phyloP scores from a whole-genome alignment of 495 filamentous ascomycete species.

The Aspergillus mulundensis region DNA sequence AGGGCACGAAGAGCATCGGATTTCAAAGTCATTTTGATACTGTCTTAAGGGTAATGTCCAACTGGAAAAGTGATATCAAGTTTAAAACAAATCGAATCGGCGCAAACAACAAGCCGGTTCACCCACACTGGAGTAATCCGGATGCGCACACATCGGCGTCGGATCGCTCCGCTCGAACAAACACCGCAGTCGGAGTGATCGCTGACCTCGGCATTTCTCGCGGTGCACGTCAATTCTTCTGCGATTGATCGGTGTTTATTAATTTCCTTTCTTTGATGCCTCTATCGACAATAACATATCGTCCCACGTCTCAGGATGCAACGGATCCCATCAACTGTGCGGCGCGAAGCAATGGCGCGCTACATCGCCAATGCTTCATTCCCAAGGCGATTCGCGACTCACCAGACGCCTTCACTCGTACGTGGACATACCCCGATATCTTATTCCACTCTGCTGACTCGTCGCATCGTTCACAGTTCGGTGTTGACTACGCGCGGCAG shows the following conservation, averaged over 20 bases:
- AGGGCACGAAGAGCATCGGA: constrained; percentile 20
- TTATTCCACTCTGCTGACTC: not conserved
- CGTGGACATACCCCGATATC: not conserved
- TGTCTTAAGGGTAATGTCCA: not conserved
- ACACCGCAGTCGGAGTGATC: not conserved
- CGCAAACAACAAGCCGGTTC: not conserved
- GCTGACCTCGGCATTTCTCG: not conserved
- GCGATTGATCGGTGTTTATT: not conserved
- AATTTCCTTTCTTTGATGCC: not conserved
- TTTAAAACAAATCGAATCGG: not conserved
- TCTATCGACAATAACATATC: not conserved
- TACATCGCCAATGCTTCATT: not conserved
- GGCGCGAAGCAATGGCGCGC: not conserved
- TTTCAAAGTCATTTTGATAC: constrained; percentile 11
- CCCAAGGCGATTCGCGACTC: not conserved
- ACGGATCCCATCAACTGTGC: not conserved
- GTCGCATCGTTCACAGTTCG: not conserved
- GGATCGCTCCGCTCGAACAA: not conserved
- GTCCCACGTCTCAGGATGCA: not conserved
- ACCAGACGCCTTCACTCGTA: not conserved
- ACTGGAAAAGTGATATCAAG: not conserved
- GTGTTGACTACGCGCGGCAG: constrained; percentile 66
- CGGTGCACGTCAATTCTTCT: not conserved
- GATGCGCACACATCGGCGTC: not conserved
- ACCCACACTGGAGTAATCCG: not conserved